Evolutionary conservation across 345 rosid species (phyloP).

Genomic region (Luvunga scandens): DNA sequence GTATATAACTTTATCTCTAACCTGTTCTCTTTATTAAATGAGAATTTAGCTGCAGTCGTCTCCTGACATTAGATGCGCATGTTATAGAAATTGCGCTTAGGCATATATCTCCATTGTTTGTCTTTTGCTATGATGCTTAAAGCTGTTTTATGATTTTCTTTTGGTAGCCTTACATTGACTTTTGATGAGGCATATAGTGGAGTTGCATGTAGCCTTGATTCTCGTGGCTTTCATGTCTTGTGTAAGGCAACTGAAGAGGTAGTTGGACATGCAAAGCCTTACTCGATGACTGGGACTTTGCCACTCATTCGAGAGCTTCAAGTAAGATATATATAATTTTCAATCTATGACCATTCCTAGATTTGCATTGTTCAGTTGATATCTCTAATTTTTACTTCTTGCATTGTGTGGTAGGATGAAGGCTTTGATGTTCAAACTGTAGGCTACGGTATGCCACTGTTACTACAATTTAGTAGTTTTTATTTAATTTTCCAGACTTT

Average conservation of each 20-base stretch:
- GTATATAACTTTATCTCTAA: background rate
- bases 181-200: constrained; percentile 78
- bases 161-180: constrained; percentile 61
- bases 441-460: constrained; percentile 64
- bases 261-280: constrained; percentile 89
- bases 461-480: background rate
- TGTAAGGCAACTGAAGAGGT: constrained; percentile 90
- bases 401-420: constrained; percentile 42
- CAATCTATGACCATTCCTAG: background rate
- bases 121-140: background rate
- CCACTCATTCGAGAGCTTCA: constrained; percentile 88
- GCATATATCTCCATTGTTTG: background rate
- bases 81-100: background rate
- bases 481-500: background rate
- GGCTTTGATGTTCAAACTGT: constrained; percentile 95
- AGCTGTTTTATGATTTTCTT: constrained; percentile 1
- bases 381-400: background rate
- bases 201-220: constrained; percentile 90
- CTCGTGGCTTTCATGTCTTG: constrained; percentile 78
- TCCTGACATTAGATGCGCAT: background rate
- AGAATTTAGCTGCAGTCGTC: background rate
- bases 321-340: constrained; percentile 35
- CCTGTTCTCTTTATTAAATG: background rate
- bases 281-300: constrained; percentile 90
- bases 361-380: background rate